Conservation (phyloP, 148 eudicot species). For the Spergularia bocconei region DNA sequence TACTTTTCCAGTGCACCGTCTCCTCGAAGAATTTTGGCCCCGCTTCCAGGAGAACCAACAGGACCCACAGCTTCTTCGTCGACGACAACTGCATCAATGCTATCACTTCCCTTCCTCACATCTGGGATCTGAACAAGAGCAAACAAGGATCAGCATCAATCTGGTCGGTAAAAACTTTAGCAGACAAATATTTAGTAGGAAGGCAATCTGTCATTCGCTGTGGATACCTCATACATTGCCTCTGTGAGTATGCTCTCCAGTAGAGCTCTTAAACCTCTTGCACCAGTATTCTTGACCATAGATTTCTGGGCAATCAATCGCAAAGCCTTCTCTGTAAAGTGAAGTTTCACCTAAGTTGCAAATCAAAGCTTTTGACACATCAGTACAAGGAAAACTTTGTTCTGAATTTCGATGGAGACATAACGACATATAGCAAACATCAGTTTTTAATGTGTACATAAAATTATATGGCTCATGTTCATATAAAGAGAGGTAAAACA, state of each 20-base stretch:
- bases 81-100: conserved; percentile 73
- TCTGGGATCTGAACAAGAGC: conserved; percentile 66
- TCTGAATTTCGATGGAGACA: background rate
- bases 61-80: conserved; percentile 75
- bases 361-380: conserved; percentile 3
- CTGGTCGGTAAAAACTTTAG: background rate
- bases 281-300: conserved; percentile 79
- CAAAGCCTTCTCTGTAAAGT: conserved; percentile 71
- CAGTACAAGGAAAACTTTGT: background rate
- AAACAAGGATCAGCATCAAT: background rate
- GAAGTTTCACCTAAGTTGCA: conserved; percentile 70
- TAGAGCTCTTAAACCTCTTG: conserved; percentile 85
- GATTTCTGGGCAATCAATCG: conserved; percentile 78
- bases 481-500: background rate
- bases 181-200: background rate
- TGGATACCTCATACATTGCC: conserved; percentile 84
- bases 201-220: background rate
- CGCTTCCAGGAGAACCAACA: conserved; percentile 42
- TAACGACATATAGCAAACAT: background rate
- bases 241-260: conserved; percentile 74
- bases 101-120: conserved; percentile 55
- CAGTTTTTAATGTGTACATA: background rate
- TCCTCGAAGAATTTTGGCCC: conserved; percentile 81
- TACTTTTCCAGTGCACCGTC: conserved; percentile 60
- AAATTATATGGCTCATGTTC: background rate